Base-by-base conservation (phyloP, 2,329 filamentous ascomycete genomes). In the Nigrospora oryzae region DNA sequence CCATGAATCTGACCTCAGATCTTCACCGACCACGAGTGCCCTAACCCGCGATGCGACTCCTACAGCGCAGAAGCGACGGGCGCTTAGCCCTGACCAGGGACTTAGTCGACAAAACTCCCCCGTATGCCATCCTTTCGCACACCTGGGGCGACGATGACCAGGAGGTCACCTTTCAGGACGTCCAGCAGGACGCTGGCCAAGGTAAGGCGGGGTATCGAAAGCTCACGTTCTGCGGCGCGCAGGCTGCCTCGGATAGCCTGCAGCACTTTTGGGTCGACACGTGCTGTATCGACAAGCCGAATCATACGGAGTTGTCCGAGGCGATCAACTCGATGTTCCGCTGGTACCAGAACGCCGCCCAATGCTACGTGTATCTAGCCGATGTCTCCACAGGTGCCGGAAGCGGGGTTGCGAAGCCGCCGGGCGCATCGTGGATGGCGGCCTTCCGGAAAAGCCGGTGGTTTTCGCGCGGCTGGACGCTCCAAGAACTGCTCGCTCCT, bases 261-360 rank as follows among this genome's bases (percentile, higher is more conserved):
- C 23, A 43, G 12, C 30, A 43, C 23, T 43, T 43, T n/a, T 43
- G 33, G 41, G 41, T 43, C 4, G 41, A 43, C 19, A 43, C 41
- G 33, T 43, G 41, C 36, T 43, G 41, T 11, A 43, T 43, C 19
- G 34, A 43, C n/a, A 37, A 43, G 33, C 11, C 36, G 19, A 43
- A 23, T 33, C 19, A 15, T n/a, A 23, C 41, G 13, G 41, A 43
- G 34, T 19, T 36, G 14, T 3, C 34, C 3, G 34, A 43, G n/a
- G 41, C 41, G 13, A 43, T 43, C 34, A 43, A 43, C 34, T 43
- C 41, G 23, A 43, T 43, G 41, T 43, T 30, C 28, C 41, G 41
- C 10, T 43, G 17, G 41, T 43, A 43, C 30, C 19, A 38, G 34
- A 15, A 31, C 28, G 33, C 42, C 3, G 35, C 7, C 8, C 36